Base-by-base conservation (phyloP, 345 rosid genomes). In the Arabidopsis suecica region DNA sequence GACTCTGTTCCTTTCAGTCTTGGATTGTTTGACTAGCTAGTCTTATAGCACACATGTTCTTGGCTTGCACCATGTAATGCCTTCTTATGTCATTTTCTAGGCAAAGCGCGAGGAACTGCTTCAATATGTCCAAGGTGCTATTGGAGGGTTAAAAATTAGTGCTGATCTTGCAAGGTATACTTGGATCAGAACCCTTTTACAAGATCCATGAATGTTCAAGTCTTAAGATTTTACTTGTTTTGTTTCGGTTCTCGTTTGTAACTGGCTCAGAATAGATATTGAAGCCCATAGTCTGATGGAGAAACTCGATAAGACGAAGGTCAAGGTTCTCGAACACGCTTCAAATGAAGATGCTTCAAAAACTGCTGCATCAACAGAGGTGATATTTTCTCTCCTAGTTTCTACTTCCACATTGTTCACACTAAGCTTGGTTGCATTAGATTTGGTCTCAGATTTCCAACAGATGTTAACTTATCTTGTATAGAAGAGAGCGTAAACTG, bases 71-170 rank as follows among this genome's bases (percentile, higher is more conserved):
- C 11, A 12, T 3, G 11, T 69, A 62, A 71, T 77, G 61, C 63
- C 32, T 71, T 36, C 42, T 49, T 65, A 25, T 47, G 61, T 76
- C 44, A 63, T 51, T 63, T 65, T 70, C 54, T 80, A 91, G 97
- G 80, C 87, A 54, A 91, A 91, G 82, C 87, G 95, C 40, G 95
- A 90, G 84, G 98, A 94, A 63, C 77, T 94, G 50, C 96, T 94
- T 71, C 88, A 86, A 68, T 88, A 87, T 84, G 97, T 96, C 30
- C 93, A 90, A 83, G 78, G 76, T 80, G 96, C 98, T 66, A 91
- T 94, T 72, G 66, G 89, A 65, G 98, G 97, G 80, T 79, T 94
- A 51, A 94, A 91, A 85, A 49, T 86, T 53, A 87, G 86, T 82
- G 86, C 89, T 75, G 89, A 88, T 76, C 73, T 85, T 72, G 70